Percentiles rank a stretch among this genome's conserved stretches.
Conservation (phyloP, 1,139 yeast species). For the Debaryomyces singareniensis region DNA sequence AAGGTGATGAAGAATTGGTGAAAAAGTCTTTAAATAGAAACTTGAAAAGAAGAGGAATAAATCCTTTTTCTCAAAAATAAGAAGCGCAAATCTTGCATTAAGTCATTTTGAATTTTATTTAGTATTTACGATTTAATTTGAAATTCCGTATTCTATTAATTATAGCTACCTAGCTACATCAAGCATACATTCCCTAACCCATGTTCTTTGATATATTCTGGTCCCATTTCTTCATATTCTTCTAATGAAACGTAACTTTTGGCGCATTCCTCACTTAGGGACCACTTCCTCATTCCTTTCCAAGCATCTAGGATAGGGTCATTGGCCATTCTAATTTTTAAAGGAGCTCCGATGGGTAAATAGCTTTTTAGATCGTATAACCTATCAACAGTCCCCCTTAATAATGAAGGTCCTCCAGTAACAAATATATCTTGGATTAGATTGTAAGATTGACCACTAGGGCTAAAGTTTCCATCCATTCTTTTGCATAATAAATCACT, state of each 20-base stretch:
- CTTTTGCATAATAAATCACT: slow-evolving; percentile 62
- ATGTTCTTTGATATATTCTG: slow-evolving; percentile 86
- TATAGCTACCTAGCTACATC: slow-evolving; percentile 10
- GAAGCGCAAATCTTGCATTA: not conserved
- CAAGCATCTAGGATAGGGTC: slow-evolving; percentile 80
- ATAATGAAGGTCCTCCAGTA: slow-evolving; percentile 78
- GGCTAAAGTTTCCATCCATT: slow-evolving; percentile 44
- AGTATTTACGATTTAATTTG: not conserved
- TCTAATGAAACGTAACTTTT: slow-evolving; percentile 51
- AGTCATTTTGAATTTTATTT: slow-evolving; percentile 1
- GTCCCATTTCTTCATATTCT: slow-evolving; percentile 85
- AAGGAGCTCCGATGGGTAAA: slow-evolving; percentile 62
- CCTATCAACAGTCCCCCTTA: slow-evolving; percentile 64
- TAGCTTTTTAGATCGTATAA: slow-evolving; percentile 63
- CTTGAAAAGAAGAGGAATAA: slow-evolving; percentile 75
- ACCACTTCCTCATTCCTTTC: slow-evolving; percentile 91
- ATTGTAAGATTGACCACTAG: slow-evolving; percentile 48
- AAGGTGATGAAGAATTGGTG: slow-evolving; percentile 70
- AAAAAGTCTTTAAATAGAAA: slow-evolving; percentile 67
- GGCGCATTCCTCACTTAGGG: slow-evolving; percentile 42
- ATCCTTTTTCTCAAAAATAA: slow-evolving; percentile 39
- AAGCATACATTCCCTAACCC: slow-evolving; percentile 61
- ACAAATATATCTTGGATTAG: slow-evolving; percentile 62
- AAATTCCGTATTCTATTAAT: too few species aligned
- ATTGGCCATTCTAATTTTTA: slow-evolving; percentile 56